phyloP scores from a whole-genome alignment of 2,329 filamentous ascomycete species.

The Microsporum canis region DNA sequence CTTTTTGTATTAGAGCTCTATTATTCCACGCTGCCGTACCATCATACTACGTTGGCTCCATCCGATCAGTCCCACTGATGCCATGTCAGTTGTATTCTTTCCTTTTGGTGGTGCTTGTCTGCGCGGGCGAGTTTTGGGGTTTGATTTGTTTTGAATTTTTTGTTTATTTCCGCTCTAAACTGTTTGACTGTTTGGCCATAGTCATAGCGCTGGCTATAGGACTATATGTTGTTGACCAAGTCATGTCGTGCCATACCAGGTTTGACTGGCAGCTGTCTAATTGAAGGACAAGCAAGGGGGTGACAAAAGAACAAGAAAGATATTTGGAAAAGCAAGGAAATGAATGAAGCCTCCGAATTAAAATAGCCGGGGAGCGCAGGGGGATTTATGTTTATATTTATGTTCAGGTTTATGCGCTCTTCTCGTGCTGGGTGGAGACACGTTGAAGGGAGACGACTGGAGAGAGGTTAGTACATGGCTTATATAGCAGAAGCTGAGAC shows the following conservation, averaged over 20 bases:
- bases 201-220: not conserved
- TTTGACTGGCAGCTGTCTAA: not conserved
- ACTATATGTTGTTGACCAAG: not conserved
- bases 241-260: not conserved
- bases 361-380: not conserved
- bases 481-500: conserved; percentile 5
- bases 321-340: not conserved
- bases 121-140: not conserved
- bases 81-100: not conserved
- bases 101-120: not conserved
- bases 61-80: not conserved
- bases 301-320: conserved; percentile 9
- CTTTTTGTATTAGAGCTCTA: not conserved
- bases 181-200: not conserved
- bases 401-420: conserved; percentile 51
- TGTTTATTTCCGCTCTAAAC: conserved; percentile 1
- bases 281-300: conserved; percentile 9
- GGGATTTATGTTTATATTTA: conserved; percentile 5
- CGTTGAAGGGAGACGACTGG: conserved; percentile 78
- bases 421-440: conserved; percentile 85
- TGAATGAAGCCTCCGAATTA: not conserved
- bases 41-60: not conserved
- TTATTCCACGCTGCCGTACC: not conserved
- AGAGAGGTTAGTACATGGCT: conserved; percentile 10
- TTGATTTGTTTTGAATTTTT: not conserved